phyloP scores from a whole-genome alignment of 164 flowering plant genomes.

The Brasenia schreberi region DNA sequence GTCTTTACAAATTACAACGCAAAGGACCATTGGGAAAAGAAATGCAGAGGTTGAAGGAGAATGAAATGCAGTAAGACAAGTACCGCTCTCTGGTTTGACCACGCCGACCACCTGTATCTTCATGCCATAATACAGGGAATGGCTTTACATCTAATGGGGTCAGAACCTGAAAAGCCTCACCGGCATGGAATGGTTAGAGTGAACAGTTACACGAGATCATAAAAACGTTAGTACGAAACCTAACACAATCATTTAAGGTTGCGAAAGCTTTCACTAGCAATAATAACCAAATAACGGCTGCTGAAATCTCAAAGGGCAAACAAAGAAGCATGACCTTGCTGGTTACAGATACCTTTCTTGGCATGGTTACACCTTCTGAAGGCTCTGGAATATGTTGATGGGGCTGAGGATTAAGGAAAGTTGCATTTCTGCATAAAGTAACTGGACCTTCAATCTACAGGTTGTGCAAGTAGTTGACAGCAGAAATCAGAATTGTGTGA shows the following conservation, averaged over 20 bases:
- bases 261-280: no score
- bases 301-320: no score
- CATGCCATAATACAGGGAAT: constrained; percentile 83
- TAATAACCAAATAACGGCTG: no score
- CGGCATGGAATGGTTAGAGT: not conserved
- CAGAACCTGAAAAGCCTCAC: constrained; percentile 31
- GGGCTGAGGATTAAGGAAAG: constrained; percentile 48
- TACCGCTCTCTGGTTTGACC: constrained; percentile 64
- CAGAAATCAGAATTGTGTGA: not conserved
- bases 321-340: no score
- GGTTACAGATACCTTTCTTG: constrained; percentile 37
- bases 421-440: constrained; percentile 48
- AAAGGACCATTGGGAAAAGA: no score
- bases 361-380: constrained; percentile 60
- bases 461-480: not conserved
- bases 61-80: no score
- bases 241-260: no score
- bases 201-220: no score
- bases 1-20: no score
- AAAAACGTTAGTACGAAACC: no score
- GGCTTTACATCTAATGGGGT: constrained; percentile 66
- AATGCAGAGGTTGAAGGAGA: no score
- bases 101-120: constrained; percentile 61
- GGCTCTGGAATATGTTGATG: constrained; percentile 73
- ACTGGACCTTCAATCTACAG: not conserved